These are phyloP conservation scores for Ceratobasidium sp. DNA, from an alignment of 1,284 basidiomycete genomes.

Conservation along the genomic window DNA sequence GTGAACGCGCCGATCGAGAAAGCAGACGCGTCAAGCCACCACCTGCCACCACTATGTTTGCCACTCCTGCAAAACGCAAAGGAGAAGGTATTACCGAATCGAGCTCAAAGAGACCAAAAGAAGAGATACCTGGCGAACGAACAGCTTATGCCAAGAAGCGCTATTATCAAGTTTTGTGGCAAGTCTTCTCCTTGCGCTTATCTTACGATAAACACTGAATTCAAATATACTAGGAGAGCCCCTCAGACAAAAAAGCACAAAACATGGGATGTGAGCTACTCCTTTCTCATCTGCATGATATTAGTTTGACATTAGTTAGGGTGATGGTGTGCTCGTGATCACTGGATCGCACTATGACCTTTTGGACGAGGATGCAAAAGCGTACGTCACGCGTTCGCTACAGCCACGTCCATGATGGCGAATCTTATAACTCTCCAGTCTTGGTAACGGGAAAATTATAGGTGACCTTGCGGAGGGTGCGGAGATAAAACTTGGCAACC, in stretches of 20 bases:
- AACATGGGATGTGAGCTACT: slow-evolving; percentile 55
- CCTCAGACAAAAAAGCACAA: slow-evolving; percentile 59
- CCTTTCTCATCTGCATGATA: slow-evolving; percentile 9
- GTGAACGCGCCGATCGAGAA: not conserved
- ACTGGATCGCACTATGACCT: slow-evolving; percentile 41
- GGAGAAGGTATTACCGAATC: not conserved
- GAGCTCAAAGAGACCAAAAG: slow-evolving; percentile 2
- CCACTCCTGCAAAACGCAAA: slow-evolving; percentile 37
- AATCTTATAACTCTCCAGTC: slow-evolving; percentile 42
- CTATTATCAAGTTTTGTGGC: slow-evolving; percentile 38
- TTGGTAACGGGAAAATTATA: slow-evolving; percentile 50
- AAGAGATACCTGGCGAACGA: not conserved
- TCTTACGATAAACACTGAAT: not conserved
- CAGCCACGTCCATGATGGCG: not conserved
- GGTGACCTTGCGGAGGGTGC: slow-evolving; percentile 60
- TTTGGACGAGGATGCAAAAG: slow-evolving; percentile 66
- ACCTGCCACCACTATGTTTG: slow-evolving; percentile 26
- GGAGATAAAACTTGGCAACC: slow-evolving; percentile 69
- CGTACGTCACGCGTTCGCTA: slow-evolving; percentile 56
- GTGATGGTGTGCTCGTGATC: slow-evolving; percentile 44
- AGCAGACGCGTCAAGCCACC: slow-evolving; percentile 11
- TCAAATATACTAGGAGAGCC: slow-evolving; percentile 50
- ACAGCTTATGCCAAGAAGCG: slow-evolving; percentile 17
- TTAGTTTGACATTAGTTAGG: slow-evolving; percentile 23
- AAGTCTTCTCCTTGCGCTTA: not conserved